Percentiles rank a stretch among this genome's conserved stretches.
Evolutionary conservation across 257 asterid species (phyloP).

Genomic region (Petunia axillaris): DNA sequence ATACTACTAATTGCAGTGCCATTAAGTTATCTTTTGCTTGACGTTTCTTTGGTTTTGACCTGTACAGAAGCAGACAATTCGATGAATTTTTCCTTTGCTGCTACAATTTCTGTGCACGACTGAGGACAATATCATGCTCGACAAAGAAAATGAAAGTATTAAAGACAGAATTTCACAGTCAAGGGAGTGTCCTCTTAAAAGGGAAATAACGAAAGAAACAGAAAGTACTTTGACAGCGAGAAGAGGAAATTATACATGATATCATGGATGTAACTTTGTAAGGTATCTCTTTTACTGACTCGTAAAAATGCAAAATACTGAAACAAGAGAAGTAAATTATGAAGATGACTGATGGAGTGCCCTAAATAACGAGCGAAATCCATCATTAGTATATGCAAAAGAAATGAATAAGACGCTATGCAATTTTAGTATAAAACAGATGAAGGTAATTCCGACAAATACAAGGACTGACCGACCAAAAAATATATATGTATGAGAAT

Average conservation of each 20-base stretch:
- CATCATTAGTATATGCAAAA: conserved; percentile 34
- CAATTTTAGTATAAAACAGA: conserved; percentile 38
- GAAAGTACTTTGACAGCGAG: background rate
- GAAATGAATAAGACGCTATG: conserved; percentile 55
- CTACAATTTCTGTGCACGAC: conserved; percentile 50
- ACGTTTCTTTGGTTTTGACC: background rate
- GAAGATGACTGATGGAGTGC: conserved; percentile 34
- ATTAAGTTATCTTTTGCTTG: background rate
- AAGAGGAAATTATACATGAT: background rate
- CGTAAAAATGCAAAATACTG: background rate
- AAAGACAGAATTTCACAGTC: background rate
- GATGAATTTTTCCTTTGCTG: conserved; percentile 56
- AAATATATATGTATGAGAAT: conserved; percentile 27
- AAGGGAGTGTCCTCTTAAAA: background rate
- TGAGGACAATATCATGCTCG: conserved; percentile 38
- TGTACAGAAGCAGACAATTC: conserved; percentile 60
- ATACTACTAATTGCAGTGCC: background rate
- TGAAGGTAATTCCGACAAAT: conserved; percentile 42
- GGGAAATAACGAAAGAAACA: conserved; percentile 30
- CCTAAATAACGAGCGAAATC: conserved; percentile 27
- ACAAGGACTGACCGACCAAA: conserved; percentile 48
- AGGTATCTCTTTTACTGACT: conserved; percentile 30
- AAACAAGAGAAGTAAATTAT: conserved; percentile 24
- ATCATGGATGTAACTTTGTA: background rate
- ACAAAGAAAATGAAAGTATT: background rate